A percentile compares a stretch with the other conserved stretches of the same genome.
Evolutionary conservation across 768 basidiomycete genomes (phyloP).

Genomic region (Punctularia strigosozonata): DNA sequence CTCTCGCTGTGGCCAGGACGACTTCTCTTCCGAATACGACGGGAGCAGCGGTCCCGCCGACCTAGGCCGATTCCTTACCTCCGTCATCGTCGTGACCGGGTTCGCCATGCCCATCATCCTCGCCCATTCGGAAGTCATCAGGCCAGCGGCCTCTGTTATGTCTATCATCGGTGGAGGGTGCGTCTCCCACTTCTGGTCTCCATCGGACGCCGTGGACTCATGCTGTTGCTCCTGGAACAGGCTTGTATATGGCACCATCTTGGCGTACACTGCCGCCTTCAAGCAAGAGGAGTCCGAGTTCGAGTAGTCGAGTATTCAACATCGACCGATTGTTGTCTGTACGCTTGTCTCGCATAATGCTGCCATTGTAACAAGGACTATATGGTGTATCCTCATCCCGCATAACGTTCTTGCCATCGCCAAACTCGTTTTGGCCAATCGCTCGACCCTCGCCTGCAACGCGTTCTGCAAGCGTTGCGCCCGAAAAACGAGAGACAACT

Average conservation of each 20-base stretch:
- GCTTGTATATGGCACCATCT: conserved; percentile 82
- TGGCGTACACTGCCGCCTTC: conserved; percentile 79
- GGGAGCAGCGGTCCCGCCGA: conserved; percentile 64
- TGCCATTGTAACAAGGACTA: too few species aligned
- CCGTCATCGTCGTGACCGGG: conserved; percentile 83
- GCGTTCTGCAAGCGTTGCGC: too few species aligned
- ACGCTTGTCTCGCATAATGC: too few species aligned
- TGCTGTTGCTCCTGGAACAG: conserved; percentile 19
- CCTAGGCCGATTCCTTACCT: conserved; percentile 90
- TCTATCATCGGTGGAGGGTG: conserved; percentile 89
- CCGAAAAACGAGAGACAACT: too few species aligned
- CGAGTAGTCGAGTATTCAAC: conserved; percentile 32
- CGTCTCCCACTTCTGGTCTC: conserved; percentile 17
- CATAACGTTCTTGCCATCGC: too few species aligned
- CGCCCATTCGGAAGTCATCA: conserved; percentile 84
- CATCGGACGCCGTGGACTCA: conserved; percentile 1
- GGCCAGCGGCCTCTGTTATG: conserved; percentile 80
- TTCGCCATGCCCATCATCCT: conserved; percentile 88
- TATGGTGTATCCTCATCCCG: too few species aligned
- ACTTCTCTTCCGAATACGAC: conserved; percentile 72
- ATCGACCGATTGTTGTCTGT: too few species aligned
- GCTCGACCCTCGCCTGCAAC: too few species aligned
- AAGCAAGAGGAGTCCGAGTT: conserved; percentile 75
- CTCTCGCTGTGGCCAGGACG: conserved; percentile 84
- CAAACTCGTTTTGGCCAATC: too few species aligned